Percentiles rank a stretch among this genome's conserved stretches.
phyloP scores from a whole-genome alignment of 1,284 basidiomycete genomes.

The Apiotrichum brassicae region DNA sequence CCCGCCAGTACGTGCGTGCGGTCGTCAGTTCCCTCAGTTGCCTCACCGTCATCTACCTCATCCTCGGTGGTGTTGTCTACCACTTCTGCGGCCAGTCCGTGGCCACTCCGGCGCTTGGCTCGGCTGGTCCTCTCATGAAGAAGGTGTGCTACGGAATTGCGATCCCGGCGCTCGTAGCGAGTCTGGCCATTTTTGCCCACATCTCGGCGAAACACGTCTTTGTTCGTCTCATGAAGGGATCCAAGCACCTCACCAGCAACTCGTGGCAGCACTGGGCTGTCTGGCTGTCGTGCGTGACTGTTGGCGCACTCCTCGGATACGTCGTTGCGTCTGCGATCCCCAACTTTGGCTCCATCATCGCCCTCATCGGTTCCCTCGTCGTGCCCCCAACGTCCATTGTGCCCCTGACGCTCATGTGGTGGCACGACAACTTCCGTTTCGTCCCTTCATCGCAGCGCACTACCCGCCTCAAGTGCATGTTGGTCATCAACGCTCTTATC shows the following conservation, averaged over 20 bases:
- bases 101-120: constrained; percentile 36
- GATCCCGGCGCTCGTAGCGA: constrained; percentile 31
- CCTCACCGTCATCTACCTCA: constrained; percentile 19
- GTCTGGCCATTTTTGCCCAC: constrained; percentile 27
- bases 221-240: constrained; percentile 47
- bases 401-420: constrained; percentile 29
- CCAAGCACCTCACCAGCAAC: constrained; percentile 28
- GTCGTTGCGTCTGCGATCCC: constrained; percentile 21
- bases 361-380: constrained; percentile 26
- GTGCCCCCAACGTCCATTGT: constrained; percentile 17
- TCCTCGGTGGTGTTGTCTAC: constrained; percentile 11
- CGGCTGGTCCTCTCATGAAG: constrained; percentile 43
- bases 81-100: constrained; percentile 11
- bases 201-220: constrained; percentile 50
- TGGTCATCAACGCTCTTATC: constrained; percentile 10
- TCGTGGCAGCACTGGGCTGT: constrained; percentile 27
- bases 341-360: constrained; percentile 24
- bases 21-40: constrained; percentile 25
- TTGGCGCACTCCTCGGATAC: constrained; percentile 20
- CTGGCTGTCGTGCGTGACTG: constrained; percentile 22
- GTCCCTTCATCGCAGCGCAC: constrained; percentile 3
- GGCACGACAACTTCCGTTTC: constrained; percentile 20
- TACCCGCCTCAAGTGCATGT: constrained; percentile 1
- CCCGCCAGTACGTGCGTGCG: constrained; percentile 25
- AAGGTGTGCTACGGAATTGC: constrained; percentile 36